Evolutionary conservation across 2,329 filamentous ascomycete genomes (phyloP), one percentile per base, ranked within the genome.

Genomic region (Colletotrichum musicola): DNA sequence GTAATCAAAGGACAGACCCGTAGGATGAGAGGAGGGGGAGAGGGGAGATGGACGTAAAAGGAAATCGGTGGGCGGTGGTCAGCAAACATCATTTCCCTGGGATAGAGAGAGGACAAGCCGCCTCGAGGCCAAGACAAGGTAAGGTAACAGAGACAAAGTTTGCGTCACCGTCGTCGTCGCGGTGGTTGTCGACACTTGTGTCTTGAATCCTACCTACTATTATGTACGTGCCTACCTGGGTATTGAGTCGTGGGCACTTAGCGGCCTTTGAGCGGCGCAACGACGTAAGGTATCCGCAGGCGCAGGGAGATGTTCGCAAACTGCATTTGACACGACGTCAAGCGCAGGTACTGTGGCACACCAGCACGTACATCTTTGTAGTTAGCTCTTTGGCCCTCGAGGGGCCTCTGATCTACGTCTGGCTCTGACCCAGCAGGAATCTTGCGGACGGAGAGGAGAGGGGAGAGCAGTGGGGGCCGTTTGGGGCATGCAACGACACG

Each of bases 51-150:
- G 30, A 58, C 30, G 62, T 18, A 64, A 68, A 50, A 65, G 62
- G 66, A 61, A 61, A 38, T 69, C 50, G 55, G 50, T 66, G 47
- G 62, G 62, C 56, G 50, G 49, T 55, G 66, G 55, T 61, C 25
- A 61, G 62, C 66, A 61, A 61, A 69, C 56, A 69, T 61, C 55
- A 66, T 69, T 66, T 69, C 66, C 62, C 56, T 56, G 50, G 50
- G 44, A 61, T 56, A 49, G 51, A 62, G 38, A 63, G 40, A 20
- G 16, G n/a, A n/a, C 60, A 63, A 47, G 51, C 38, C 25, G 20
- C 10, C 9, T 47, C 20, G 60, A 46, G 59, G 18, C n/a, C 38
- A 27, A 47, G 49, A 53, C 60, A 14, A 46, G n/a, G 44, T 22
- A 30, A 42, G 51, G 44, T 46, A 22, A 38, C 25, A 20, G 44